These are phyloP conservation scores for Pezicula rhizophila DNA, from an alignment of 2,329 filamentous ascomycete species.

Conservation along the genomic window DNA sequence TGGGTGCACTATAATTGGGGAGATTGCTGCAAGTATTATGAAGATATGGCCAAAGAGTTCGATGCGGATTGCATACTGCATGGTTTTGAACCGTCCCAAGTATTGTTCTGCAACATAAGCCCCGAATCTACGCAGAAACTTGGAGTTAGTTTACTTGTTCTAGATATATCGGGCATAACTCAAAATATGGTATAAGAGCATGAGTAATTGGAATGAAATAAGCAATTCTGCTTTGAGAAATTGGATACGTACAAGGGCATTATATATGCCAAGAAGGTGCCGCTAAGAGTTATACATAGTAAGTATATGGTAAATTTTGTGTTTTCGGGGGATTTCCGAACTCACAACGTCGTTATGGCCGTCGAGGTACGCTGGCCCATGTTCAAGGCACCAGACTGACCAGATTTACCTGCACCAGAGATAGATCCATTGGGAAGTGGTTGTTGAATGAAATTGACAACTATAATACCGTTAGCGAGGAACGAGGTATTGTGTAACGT, in stretches of 20 bases:
- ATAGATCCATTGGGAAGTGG: conserved; percentile 34
- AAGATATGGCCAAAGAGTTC: conserved; percentile 47
- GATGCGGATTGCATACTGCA: conserved; percentile 40
- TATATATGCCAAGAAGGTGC: conserved; percentile 33
- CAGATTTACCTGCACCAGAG: conserved; percentile 35
- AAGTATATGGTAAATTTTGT: no score
- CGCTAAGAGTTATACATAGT: background rate
- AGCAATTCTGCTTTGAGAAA: no score
- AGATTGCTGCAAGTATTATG: conserved; percentile 46
- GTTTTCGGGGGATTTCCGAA: conserved; percentile 19
- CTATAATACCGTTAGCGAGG: conserved; percentile 25
- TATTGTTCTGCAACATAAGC: conserved; percentile 52
- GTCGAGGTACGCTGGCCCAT: conserved; percentile 44
- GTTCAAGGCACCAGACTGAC: conserved; percentile 33
- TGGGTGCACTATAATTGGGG: conserved; percentile 36
- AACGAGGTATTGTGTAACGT: background rate
- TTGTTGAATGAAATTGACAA: conserved; percentile 44
- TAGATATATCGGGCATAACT: no score
- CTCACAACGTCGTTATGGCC: conserved; percentile 37
- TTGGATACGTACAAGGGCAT: conserved; percentile 26
- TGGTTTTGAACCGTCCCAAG: conserved; percentile 57
- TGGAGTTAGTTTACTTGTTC: no score
- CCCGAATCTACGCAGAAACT: conserved; percentile 28
- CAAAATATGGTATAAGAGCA: no score
- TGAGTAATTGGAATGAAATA: no score